phyloP scores from a whole-genome alignment of 768 basidiomycete genomes.

The Suillus plorans region DNA sequence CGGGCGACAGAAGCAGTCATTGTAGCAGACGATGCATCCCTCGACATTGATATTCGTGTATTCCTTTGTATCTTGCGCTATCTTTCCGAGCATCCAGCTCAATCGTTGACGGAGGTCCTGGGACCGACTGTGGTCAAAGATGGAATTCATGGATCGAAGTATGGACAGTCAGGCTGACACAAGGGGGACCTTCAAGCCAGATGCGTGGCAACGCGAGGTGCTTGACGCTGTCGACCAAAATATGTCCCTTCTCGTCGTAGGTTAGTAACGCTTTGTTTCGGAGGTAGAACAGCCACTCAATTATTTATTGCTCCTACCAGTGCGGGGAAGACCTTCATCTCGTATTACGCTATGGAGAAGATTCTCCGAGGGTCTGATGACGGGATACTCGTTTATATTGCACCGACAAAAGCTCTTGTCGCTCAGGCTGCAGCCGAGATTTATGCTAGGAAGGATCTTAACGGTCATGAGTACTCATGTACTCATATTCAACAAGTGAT shows the following conservation, averaged over 20 bases:
- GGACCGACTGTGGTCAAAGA: conserved; percentile 25
- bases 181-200: conserved; percentile 63
- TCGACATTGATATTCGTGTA: conserved; percentile 56
- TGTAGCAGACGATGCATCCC: conserved; percentile 17
- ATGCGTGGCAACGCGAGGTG: conserved; percentile 70
- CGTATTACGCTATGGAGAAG: conserved; percentile 76
- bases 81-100: conserved; percentile 22
- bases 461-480: conserved; percentile 37
- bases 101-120: conserved; percentile 27
- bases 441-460: conserved; percentile 59
- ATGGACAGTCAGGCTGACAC: conserved; percentile 61
- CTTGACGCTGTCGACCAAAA: conserved; percentile 61
- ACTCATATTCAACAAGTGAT: background rate
- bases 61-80: conserved; percentile 46
- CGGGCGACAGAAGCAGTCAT: conserved; percentile 28
- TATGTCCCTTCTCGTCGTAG: conserved; percentile 64
- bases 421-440: conserved; percentile 71
- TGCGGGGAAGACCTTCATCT: conserved; percentile 77
- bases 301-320: conserved; percentile 56
- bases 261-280: conserved; percentile 34
- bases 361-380: conserved; percentile 62
- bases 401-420: conserved; percentile 75
- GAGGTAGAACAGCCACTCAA: background rate
- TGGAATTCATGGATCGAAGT: conserved; percentile 68
- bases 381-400: conserved; percentile 69